A percentile compares a stretch with the other conserved stretches of the same genome.
These are phyloP conservation scores for Saccharomyces paradoxus DNA, from an alignment of 805 yeast genomes.

Conservation along the genomic window DNA sequence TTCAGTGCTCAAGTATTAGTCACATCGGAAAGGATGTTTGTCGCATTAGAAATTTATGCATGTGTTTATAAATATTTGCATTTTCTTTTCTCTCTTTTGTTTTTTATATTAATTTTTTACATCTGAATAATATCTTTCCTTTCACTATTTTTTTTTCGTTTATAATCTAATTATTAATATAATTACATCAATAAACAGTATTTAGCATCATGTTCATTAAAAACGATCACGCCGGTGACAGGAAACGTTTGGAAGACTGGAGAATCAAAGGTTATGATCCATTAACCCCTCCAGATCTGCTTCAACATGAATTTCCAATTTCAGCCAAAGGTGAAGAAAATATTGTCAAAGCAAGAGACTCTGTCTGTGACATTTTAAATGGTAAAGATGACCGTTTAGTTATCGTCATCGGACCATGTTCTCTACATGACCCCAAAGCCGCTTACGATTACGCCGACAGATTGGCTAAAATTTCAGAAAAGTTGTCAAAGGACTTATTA, in stretches of 20 bases:
- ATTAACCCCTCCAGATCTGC: constrained; percentile 85
- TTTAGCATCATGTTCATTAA: constrained; percentile 64
- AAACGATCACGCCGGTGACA: constrained; percentile 79
- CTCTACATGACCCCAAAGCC: constrained; percentile 88
- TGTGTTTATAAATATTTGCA: background rate
- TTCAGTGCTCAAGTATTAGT: background rate
- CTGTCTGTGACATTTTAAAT: constrained; percentile 59
- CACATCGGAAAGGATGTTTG: background rate
- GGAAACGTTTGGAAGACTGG: constrained; percentile 68
- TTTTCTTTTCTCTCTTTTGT: background rate
- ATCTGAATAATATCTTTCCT: background rate
- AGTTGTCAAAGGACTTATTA: constrained; percentile 64
- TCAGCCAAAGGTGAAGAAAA: constrained; percentile 49
- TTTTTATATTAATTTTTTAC: background rate
- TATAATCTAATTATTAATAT: background rate
- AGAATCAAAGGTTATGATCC: constrained; percentile 88
- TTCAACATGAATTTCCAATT: constrained; percentile 78
- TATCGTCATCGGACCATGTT: constrained; percentile 93
- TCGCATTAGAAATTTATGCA: background rate
- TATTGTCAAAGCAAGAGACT: constrained; percentile 69
- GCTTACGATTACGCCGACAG: constrained; percentile 81
- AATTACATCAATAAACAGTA: background rate
- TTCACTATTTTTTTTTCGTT: background rate
- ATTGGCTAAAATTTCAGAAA: constrained; percentile 49
- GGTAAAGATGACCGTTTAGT: constrained; percentile 83